Conservation (phyloP, 2,329 filamentous ascomycete species). For the Cordyceps militaris region DNA sequence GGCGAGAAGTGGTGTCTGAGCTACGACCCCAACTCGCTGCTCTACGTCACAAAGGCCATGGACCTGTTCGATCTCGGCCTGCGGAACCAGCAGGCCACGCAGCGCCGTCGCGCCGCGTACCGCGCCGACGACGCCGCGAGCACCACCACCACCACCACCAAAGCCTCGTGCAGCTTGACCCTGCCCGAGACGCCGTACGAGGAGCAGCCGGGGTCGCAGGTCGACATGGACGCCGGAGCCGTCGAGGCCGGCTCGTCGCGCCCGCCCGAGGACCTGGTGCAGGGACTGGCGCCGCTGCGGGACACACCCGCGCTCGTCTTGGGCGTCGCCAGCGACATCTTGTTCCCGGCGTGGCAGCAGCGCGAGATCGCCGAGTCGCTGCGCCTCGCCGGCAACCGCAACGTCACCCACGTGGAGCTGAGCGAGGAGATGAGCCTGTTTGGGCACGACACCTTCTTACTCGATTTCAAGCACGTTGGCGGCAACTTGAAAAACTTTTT, state of each 20-base stretch:
- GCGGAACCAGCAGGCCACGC: constrained; percentile 58
- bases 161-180: constrained; percentile 82
- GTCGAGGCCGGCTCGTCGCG: constrained; percentile 31
- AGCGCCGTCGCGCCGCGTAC: constrained; percentile 54
- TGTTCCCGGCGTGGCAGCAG: constrained; percentile 98
- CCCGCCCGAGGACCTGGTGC: constrained; percentile 73
- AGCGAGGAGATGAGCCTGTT: constrained; percentile 93
- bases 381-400: constrained; percentile 66
- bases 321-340: constrained; percentile 89
- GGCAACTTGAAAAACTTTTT: constrained; percentile 76
- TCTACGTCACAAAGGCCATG: constrained; percentile 99
- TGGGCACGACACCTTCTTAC: constrained; percentile 90
- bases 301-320: constrained; percentile 81
- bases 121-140: constrained; percentile 40
- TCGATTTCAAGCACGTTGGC: constrained; percentile 88
- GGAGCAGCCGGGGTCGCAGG: constrained; percentile 58
- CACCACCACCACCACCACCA: constrained; percentile 26
- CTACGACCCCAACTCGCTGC: constrained; percentile 89
- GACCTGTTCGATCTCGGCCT: constrained; percentile 88
- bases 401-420: constrained; percentile 81
- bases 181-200: constrained; percentile 79
- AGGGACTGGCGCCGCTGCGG: constrained; percentile 62
- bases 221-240: constrained; percentile 21
- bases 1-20: constrained; percentile 97
- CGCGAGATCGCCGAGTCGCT: constrained; percentile 85